These are phyloP conservation scores for Solanum sitiens DNA, from an alignment of 257 asterid species.

Conservation along the genomic window DNA sequence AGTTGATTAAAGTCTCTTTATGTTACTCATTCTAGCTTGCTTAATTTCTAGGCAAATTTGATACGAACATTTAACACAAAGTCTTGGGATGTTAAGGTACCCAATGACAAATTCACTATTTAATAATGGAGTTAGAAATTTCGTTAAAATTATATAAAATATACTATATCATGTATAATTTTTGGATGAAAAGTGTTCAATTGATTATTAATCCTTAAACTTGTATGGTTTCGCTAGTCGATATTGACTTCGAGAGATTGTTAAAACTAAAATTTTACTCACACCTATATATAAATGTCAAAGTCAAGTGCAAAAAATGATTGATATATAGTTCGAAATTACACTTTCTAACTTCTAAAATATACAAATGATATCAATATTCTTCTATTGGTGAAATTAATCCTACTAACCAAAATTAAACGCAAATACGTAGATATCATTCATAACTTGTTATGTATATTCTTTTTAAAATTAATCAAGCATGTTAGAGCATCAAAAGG, in stretches of 20 bases:
- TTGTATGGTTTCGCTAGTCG: background rate
- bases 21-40: background rate
- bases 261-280: background rate
- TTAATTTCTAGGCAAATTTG: background rate
- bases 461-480: background rate
- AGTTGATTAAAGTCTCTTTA: background rate
- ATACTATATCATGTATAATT: background rate
- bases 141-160: background rate
- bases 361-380: background rate
- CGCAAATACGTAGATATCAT: background rate
- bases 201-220: background rate
- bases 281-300: background rate
- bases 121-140: background rate
- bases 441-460: background rate
- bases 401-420: background rate
- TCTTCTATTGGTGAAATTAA: background rate
- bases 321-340: background rate
- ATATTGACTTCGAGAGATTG: fast-evolving
- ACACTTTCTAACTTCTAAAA: background rate
- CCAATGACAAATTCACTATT: background rate
- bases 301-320: background rate
- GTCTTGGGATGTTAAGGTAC: background rate
- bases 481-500: background rate
- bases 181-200: background rate
- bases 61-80: background rate